Conservation (phyloP, 1,284 basidiomycete genomes). For the Apiotrichum sp. region DNA sequence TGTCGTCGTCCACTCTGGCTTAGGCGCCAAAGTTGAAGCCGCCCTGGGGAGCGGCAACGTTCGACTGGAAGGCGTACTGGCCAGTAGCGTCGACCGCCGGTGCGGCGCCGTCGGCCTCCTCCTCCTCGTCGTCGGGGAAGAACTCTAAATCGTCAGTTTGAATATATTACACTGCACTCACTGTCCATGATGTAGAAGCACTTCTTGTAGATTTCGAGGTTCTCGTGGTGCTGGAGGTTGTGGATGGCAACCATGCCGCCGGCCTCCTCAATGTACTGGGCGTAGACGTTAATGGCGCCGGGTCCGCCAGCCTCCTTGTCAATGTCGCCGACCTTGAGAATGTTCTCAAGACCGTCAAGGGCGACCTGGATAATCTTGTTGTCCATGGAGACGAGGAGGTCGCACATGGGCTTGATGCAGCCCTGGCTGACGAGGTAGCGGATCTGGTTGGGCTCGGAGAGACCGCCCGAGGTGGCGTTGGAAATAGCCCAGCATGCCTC, state of each 20-base stretch:
- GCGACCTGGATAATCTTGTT: conserved; percentile 96
- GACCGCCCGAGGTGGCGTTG: conserved; percentile 95
- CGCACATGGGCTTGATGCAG: conserved; percentile 97
- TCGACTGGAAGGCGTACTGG: conserved; percentile 67
- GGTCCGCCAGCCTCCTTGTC: conserved; percentile 82
- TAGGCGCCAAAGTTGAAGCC: conserved; percentile 71
- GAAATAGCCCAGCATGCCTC: conserved; percentile 99
- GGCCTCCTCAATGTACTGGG: conserved; percentile 91
- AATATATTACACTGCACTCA: conserved; percentile 20
- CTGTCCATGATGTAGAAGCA: conserved; percentile 99
- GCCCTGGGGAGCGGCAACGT: conserved; percentile 77
- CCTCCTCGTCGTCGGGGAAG: conserved; percentile 50
- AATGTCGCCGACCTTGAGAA: conserved; percentile 95
- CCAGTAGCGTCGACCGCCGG: conserved; percentile 81
- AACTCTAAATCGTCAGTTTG: conserved; percentile 25
- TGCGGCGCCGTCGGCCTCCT: conserved; percentile 61
- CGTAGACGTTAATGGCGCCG: conserved; percentile 86
- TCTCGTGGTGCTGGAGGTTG: conserved; percentile 99
- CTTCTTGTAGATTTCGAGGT: conserved; percentile 98
- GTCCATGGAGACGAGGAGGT: conserved; percentile 94
- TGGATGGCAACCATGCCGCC: conserved; percentile 98
- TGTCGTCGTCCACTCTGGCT: neutral
- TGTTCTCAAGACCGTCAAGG: conserved; percentile 98
- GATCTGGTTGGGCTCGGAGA: conserved; percentile 95
- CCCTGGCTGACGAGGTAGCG: conserved; percentile 97